Evolutionary conservation across 805 yeast genomes (phyloP), one percentile per base, ranked within the genome.

Genomic region (Saturnispora saitoi): DNA sequence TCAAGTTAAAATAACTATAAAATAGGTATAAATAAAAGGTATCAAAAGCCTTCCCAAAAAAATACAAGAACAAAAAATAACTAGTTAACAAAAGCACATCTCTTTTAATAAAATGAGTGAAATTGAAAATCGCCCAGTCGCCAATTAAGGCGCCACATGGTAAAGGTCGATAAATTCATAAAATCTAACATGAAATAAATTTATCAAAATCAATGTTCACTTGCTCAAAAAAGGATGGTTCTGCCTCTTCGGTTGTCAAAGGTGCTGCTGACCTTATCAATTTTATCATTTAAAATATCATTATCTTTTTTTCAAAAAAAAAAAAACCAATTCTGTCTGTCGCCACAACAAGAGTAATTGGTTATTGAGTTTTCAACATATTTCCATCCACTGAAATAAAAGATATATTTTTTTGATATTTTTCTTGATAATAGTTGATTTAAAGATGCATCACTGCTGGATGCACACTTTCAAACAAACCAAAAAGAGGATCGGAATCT

Each of bases 391-490:
- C 45, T 14, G 32, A 12, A 31, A 30, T 19, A 15, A 17, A 32
- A 30, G 14, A 15, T 9, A 15, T 34, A 19, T 22, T 12, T 20
- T 9, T 40, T 40, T 22, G 31, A 11, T 24, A n/a, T 26, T 15
- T 19, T 17, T 17, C n/a, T 31, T 24, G 31, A 11, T 32, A 34
- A 32, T 8, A 15, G 11, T 6, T 20, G 19, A 34, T 34, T 34
- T n/a, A 42, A 19, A 29, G 39, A 42, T 50, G 52, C 70, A 66
- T 58, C 67, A 49, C 69, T 65, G 70, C 70, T 65, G 69, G 67
- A 65, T 66, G 70, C 70, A 66, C 67, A 58, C 61, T 60, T 59
- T 65, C 64, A 64, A 59, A 62, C 55, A 62, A 60, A 54, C 64
- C 58, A 56, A 58, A 62, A 28, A 46, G 37, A 24, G 48, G 48